A percentile compares a stretch with the other conserved stretches of the same genome.
Evolutionary conservation across 768 basidiomycete species (phyloP).

Genomic region (Mrakia gelida): DNA sequence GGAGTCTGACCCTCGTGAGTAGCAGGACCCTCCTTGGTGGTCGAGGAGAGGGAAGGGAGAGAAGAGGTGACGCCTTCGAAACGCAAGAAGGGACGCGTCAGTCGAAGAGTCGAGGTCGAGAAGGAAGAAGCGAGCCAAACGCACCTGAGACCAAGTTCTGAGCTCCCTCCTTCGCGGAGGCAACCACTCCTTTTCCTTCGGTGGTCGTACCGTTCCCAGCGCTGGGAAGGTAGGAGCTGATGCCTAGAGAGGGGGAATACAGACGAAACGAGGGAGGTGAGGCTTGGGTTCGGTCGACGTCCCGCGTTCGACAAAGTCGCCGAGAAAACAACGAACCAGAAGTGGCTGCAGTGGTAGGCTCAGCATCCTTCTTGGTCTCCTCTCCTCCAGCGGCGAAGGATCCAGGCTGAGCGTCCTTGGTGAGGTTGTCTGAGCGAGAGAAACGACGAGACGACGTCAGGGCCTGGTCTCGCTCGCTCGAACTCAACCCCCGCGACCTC

Average conservation of each 20-base stretch:
- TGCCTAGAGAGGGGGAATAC: neutral
- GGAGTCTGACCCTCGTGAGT: no score
- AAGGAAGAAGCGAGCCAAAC: neutral
- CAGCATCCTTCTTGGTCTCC: no score
- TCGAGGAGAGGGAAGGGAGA: no score
- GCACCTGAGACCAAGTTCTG: neutral
- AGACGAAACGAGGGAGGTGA: neutral
- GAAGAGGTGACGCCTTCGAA: neutral
- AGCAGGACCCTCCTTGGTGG: no score
- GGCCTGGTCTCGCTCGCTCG: no score
- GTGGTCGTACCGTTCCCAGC: neutral
- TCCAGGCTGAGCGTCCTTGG: neutral
- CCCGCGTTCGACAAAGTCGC: neutral
- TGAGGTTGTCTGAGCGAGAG: neutral
- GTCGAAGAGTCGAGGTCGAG: neutral
- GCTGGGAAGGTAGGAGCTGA: neutral
- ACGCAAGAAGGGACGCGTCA: no score
- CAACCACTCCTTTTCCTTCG: neutral
- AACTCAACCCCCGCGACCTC: no score
- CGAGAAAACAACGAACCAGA: neutral
- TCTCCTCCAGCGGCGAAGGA: neutral
- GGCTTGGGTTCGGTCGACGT: neutral
- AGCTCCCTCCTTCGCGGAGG: neutral
- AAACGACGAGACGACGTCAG: neutral
- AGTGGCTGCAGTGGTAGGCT: neutral